These are phyloP conservation scores for Pulveroboletus sp. DNA, from an alignment of 768 basidiomycete species.

Conservation along the genomic window DNA sequence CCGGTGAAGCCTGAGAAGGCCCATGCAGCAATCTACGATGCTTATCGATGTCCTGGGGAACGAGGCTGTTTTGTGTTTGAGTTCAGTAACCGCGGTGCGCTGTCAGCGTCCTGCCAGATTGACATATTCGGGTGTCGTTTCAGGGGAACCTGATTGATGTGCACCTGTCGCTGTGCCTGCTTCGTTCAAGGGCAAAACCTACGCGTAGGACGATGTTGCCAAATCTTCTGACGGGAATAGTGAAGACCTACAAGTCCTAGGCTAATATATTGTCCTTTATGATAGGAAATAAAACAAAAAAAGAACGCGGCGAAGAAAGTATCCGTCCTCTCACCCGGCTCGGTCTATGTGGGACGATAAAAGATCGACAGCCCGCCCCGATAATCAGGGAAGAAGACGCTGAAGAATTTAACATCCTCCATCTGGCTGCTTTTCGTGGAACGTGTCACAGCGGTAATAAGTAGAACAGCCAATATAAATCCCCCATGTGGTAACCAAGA, in stretches of 20 bases:
- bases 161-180: constrained; percentile 10
- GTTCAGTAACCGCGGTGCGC: neutral
- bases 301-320: neutral
- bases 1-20: neutral
- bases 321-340: neutral
- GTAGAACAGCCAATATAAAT: constrained; percentile 1
- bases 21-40: neutral
- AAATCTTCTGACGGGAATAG: neutral
- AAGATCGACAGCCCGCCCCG: constrained; percentile 2
- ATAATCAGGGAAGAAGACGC: neutral
- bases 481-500: constrained; percentile 1
- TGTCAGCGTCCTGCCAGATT: constrained; percentile 1
- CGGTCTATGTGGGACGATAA: neutral
- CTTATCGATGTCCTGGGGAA: neutral
- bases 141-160: too few species aligned
- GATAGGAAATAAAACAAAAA: neutral
- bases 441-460: constrained; percentile 17
- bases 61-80: neutral
- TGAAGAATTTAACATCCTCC: constrained; percentile 2
- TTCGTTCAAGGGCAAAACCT: neutral
- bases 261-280: neutral
- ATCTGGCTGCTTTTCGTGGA: constrained; percentile 2
- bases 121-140: constrained; percentile 1
- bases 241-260: too few species aligned
- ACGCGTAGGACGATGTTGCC: neutral